These are phyloP conservation scores for Imleria badia DNA, from an alignment of 768 basidiomycete genomes.

Conservation along the genomic window DNA sequence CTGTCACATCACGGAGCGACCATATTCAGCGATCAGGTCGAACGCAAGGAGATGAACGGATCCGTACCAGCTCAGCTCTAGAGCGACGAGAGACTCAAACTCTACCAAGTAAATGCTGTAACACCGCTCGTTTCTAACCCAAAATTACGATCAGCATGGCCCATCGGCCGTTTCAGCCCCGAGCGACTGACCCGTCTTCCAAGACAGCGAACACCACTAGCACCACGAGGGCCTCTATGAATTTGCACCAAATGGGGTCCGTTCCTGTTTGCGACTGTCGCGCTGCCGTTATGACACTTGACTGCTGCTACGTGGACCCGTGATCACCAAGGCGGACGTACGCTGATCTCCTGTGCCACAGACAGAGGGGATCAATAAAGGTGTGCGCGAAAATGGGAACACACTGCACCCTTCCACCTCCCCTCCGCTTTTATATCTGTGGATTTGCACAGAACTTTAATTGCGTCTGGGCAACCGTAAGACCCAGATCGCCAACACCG, in stretches of 20 bases:
- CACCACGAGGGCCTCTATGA: constrained; percentile 1
- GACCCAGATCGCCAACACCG: constrained; percentile 28
- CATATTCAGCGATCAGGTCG: constrained; percentile 40
- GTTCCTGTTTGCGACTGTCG: not conserved
- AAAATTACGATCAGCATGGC: constrained; percentile 18
- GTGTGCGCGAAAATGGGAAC: constrained; percentile 18
- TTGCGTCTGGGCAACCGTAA: constrained; percentile 23
- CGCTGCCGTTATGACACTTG: constrained; percentile 14
- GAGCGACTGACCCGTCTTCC: constrained; percentile 19
- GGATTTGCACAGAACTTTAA: constrained; percentile 32
- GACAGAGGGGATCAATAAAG: constrained; percentile 1
- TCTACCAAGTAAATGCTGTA: constrained; percentile 6
- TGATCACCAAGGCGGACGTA: not conserved
- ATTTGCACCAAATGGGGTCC: not conserved
- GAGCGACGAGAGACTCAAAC: too few species aligned
- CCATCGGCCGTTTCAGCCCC: constrained; percentile 7
- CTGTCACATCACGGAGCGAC: constrained; percentile 39
- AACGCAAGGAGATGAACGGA: constrained; percentile 20
- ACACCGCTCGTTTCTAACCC: not conserved
- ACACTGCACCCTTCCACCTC: constrained; percentile 6
- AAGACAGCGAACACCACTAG: constrained; percentile 6
- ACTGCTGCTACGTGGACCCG: constrained; percentile 11
- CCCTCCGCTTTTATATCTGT: constrained; percentile 29
- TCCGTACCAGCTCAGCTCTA: constrained; percentile 27
- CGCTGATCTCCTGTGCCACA: not conserved